phyloP scores from a whole-genome alignment of 306 rosid genomes.

The Lupinus albus region DNA sequence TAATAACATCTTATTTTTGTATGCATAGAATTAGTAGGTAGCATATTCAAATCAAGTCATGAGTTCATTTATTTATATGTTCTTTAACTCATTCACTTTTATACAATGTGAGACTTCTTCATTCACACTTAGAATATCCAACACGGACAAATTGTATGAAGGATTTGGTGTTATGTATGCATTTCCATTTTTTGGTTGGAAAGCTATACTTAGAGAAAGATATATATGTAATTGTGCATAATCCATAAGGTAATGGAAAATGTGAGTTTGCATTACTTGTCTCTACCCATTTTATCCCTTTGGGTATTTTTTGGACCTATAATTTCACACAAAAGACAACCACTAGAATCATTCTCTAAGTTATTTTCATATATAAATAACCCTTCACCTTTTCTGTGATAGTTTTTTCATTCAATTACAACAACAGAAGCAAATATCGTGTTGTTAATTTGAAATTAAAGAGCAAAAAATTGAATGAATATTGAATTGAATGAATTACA shows the following conservation, averaged over 20 bases:
- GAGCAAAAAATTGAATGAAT: no score
- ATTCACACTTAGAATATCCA: no score
- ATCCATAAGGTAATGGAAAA: neutral
- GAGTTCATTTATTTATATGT: no score
- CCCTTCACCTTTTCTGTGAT: constrained; percentile 10
- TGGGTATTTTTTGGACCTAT: constrained; percentile 37
- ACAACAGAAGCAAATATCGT: constrained; percentile 11
- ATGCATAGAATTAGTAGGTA: neutral
- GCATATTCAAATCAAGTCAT: neutral
- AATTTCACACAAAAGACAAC: constrained; percentile 36
- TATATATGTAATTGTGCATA: neutral
- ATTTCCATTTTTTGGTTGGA: constrained; percentile 8
- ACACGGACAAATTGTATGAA: neutral
- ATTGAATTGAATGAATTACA: no score
- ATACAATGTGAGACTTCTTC: no score
- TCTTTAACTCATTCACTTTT: no score
- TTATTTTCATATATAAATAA: constrained; percentile 28
- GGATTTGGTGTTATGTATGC: constrained; percentile 17
- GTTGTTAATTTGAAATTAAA: constrained; percentile 20
- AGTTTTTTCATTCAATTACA: constrained; percentile 4
- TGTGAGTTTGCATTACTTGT: constrained; percentile 29
- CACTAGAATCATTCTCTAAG: constrained; percentile 12
- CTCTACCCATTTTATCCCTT: constrained; percentile 46
- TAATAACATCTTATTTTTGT: neutral
- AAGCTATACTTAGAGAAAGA: constrained; percentile 27